Evolutionary conservation across 257 asterid species (phyloP).

Genomic region (Gentiana straminea): DNA sequence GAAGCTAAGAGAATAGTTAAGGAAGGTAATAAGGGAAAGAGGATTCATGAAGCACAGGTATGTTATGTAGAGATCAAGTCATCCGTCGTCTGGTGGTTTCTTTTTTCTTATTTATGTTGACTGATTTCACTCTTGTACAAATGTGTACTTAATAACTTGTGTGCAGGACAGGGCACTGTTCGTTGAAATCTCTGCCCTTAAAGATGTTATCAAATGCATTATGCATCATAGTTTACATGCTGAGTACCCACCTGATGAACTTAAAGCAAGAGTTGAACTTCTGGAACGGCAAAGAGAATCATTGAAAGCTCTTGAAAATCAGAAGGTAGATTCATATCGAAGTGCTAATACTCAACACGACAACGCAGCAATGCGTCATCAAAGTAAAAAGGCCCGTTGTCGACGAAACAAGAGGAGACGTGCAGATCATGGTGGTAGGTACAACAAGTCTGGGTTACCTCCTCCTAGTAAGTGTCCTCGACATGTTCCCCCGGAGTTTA

Average conservation of each 20-base stretch:
- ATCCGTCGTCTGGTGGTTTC: background rate
- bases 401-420: too few species aligned
- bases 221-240: background rate
- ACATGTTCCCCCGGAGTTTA: too few species aligned
- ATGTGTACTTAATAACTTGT: background rate
- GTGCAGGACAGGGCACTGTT: constrained; percentile 1
- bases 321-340: too few species aligned
- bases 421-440: too few species aligned
- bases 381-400: too few species aligned
- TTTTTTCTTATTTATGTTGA: background rate
- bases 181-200: constrained; percentile 7
- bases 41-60: constrained; percentile 2
- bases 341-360: too few species aligned
- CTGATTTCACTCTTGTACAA: background rate
- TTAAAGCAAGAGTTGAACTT: constrained; percentile 3
- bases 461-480: too few species aligned
- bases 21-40: too few species aligned
- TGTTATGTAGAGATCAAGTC: background rate
- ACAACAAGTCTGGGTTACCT: too few species aligned
- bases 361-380: too few species aligned
- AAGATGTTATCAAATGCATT: constrained; percentile 6
- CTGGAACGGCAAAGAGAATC: constrained; percentile 5
- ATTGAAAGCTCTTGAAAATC: constrained; percentile 1
- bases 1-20: constrained; percentile 2
- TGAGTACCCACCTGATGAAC: constrained; percentile 6